Percentiles rank a stretch among this genome's conserved stretches.
Evolutionary conservation across 2,329 filamentous ascomycete species (phyloP).

Genomic region (Penicillium sp.): DNA sequence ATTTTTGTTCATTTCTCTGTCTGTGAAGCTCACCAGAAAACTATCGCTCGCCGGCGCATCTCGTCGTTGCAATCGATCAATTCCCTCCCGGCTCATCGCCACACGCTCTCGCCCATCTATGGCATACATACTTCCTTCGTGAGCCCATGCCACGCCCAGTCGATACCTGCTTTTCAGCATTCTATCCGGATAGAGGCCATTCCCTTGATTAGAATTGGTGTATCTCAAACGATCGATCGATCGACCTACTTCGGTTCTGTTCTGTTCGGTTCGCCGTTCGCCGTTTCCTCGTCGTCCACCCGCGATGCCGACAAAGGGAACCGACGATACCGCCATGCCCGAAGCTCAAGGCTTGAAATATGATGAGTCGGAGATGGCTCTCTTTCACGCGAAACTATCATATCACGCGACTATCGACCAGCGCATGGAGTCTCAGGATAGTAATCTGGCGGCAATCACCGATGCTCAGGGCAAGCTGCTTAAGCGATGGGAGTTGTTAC

Average conservation of each 20-base stretch:
- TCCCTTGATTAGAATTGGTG: neutral
- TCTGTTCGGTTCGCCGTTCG: neutral
- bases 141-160: neutral
- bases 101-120: neutral
- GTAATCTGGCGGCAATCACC: slow-evolving; percentile 34
- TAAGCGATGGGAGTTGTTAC: slow-evolving; percentile 38
- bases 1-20: neutral
- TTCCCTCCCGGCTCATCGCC: neutral
- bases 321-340: slow-evolving; percentile 27
- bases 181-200: neutral
- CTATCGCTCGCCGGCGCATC: neutral
- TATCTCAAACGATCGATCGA: neutral
- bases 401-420: slow-evolving; percentile 38
- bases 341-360: slow-evolving; percentile 36
- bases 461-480: slow-evolving; percentile 36
- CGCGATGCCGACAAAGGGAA: slow-evolving; percentile 26
- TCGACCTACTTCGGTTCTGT: neutral
- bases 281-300: neutral
- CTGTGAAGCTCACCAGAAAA: neutral
- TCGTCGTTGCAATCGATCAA: neutral
- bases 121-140: neutral
- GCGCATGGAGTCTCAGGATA: slow-evolving; percentile 32
- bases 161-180: neutral
- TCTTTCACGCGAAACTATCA: slow-evolving; percentile 37
- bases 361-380: slow-evolving; percentile 39